phyloP scores from a whole-genome alignment of 139 green algal species.

The Zygnema cylindricum region DNA sequence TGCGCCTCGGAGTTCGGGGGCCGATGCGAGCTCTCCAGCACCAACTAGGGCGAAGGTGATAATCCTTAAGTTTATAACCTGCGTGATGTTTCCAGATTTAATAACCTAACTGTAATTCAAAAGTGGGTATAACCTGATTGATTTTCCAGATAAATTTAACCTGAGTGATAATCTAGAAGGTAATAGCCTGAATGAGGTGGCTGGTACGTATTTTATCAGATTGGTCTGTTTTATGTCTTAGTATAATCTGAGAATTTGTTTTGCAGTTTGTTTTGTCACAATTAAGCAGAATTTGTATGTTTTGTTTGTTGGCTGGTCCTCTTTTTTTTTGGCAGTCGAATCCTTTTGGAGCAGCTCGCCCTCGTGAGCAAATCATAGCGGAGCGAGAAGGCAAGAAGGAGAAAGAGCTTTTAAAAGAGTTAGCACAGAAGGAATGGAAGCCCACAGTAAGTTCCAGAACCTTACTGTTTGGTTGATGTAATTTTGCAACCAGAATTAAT shows the following conservation, averaged over 20 bases:
- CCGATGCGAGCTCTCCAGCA: not conserved
- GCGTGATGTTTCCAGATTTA: too few relatives aligned
- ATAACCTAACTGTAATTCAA: too few relatives aligned
- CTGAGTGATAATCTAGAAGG: too few relatives aligned
- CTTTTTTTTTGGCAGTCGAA: slow-evolving; percentile 53
- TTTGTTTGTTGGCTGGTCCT: not conserved
- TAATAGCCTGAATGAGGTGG: too few relatives aligned
- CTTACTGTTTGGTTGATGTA: too few relatives aligned
- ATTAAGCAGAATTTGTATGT: not conserved
- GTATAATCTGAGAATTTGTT: not conserved
- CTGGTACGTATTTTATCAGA: too few relatives aligned
- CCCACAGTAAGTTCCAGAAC: slow-evolving; percentile 48
- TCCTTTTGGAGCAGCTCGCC: slow-evolving; percentile 57
- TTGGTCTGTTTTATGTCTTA: too few relatives aligned
- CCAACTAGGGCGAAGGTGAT: too few relatives aligned
- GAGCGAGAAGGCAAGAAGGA: slow-evolving; percentile 61
- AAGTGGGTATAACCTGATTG: too few relatives aligned
- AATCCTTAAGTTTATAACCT: too few relatives aligned
- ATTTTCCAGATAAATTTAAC: too few relatives aligned
- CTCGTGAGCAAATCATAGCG: slow-evolving; percentile 60
- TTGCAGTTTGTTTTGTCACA: slow-evolving; percentile 4
- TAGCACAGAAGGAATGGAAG: slow-evolving; percentile 60
- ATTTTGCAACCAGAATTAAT: too few relatives aligned
- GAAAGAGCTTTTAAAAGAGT: slow-evolving; percentile 55
- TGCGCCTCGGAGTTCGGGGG: slow-evolving; percentile 27